Evolutionary conservation across 805 yeast genomes (phyloP), one percentile per base, ranked within the genome.

Genomic region (Candida ulmi): DNA sequence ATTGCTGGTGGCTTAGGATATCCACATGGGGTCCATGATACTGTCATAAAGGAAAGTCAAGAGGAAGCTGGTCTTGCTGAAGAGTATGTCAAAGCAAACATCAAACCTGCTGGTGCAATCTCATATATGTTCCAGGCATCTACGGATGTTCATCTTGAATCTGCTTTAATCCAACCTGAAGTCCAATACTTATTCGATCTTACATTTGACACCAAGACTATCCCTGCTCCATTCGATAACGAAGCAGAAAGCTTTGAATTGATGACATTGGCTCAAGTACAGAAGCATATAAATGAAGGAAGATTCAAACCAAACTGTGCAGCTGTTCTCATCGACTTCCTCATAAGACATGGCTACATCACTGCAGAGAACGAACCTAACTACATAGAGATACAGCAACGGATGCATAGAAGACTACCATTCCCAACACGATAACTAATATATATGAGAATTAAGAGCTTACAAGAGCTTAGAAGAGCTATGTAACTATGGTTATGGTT

Each of bases 1-100:
- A 85, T 93, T 7, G 99, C 96, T 0, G 99, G 99, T 1, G 99
- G 99, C 0, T 54, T 93, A 4, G 96, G 95, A 0, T 71, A 81
- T 57, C 96, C 95, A 0, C 68, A 76, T 47, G 87, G 88, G 0
- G 65, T 79, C 3, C 63, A 68, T 54, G 95, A 87, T 34, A 91
- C 97, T 0, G 77, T 81, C 3, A 48, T 85, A 16, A 93, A 93
- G 56, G 99, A 93, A 58, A 78, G 95, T 52, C 69, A 68, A 43
- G 99, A 93, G 53, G 99, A 93, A 54, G 98, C 96, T 0, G 95
- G 95, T 0, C 60, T 91, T n/a, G 46, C 54, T 0, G 64, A 68
- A 36, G 69, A 65, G 1, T 73, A 76, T 42, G 80, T 88, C 2
- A 55, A 59, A 37, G 25, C 51, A 4, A 61, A 71, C 36, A 54